Percentiles rank a stretch among this genome's conserved stretches.
Evolutionary conservation across 1,139 yeast genomes (phyloP).

Genomic region (Candida frijolesensis): DNA sequence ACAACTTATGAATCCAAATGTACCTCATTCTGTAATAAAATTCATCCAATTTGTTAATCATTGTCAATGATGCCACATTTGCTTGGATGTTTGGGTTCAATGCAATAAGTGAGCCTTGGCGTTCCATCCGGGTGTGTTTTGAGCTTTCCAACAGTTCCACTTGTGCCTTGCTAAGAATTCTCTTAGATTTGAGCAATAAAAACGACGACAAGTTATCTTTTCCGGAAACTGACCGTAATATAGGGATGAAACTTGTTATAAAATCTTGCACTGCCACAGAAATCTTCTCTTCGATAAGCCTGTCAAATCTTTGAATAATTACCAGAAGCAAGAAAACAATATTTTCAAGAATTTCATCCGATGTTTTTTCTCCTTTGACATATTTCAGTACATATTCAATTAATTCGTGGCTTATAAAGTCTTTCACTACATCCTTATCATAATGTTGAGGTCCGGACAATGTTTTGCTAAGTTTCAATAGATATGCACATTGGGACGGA

Average conservation of each 20-base stretch:
- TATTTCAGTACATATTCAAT: conserved; percentile 9
- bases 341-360: conserved; percentile 5
- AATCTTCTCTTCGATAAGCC: conserved; percentile 9
- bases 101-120: conserved; percentile 4
- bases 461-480: conserved; percentile 8
- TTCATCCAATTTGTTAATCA: conserved; percentile 7
- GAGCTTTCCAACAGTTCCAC: conserved; percentile 8
- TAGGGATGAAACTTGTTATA: conserved; percentile 10
- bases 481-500: conserved; percentile 7
- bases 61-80: conserved; percentile 7
- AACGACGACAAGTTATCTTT: conserved; percentile 6
- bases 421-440: conserved; percentile 10
- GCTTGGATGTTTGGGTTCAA: background rate
- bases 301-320: conserved; percentile 9
- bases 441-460: conserved; percentile 6
- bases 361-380: conserved; percentile 5
- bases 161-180: conserved; percentile 8
- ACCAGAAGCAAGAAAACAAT: conserved; percentile 10
- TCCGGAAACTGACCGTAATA: conserved; percentile 6
- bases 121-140: background rate
- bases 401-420: conserved; percentile 8
- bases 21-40: conserved; percentile 3
- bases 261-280: conserved; percentile 9
- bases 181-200: conserved; percentile 10
- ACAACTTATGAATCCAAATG: conserved; percentile 10